Percentiles rank a stretch among this genome's conserved stretches.
These are phyloP conservation scores for Corymbia calophylla DNA, from an alignment of 441 rosid species.

Conservation along the genomic window DNA sequence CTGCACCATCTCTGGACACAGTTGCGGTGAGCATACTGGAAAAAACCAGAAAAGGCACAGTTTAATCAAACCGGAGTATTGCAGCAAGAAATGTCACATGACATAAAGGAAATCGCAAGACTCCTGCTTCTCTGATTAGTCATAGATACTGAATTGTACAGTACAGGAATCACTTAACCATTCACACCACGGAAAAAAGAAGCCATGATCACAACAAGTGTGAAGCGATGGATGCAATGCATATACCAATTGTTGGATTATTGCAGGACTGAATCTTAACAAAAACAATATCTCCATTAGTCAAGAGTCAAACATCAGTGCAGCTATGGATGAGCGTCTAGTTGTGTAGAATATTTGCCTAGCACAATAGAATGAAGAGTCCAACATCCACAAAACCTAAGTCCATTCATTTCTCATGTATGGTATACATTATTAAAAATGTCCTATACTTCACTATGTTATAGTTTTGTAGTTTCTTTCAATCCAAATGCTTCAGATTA, in stretches of 20 bases:
- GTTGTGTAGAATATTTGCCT: not conserved
- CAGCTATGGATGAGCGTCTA: not conserved
- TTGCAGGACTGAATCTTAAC: not conserved
- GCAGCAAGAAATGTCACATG: not conserved
- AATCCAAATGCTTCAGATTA: not conserved
- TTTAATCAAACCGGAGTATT: not conserved
- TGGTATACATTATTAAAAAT: not conserved
- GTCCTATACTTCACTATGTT: not conserved
- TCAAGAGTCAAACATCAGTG: not conserved
- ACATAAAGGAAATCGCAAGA: not conserved
- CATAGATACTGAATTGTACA: not conserved
- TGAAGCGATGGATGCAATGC: not conserved
- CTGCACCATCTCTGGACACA: slow-evolving; percentile 89
- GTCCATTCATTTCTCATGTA: not conserved
- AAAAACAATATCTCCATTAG: not conserved
- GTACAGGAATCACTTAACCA: not conserved
- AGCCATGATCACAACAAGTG: not conserved
- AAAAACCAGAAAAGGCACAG: not conserved
- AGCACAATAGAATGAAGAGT: not conserved
- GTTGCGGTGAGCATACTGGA: slow-evolving; percentile 73
- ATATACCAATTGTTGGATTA: not conserved
- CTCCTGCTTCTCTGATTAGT: not conserved
- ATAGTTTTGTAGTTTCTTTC: not conserved
- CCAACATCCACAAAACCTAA: not conserved
- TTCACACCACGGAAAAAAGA: not conserved